phyloP scores from a whole-genome alignment of 495 filamentous ascomycete genomes.

The Gamarada debralockiae region DNA sequence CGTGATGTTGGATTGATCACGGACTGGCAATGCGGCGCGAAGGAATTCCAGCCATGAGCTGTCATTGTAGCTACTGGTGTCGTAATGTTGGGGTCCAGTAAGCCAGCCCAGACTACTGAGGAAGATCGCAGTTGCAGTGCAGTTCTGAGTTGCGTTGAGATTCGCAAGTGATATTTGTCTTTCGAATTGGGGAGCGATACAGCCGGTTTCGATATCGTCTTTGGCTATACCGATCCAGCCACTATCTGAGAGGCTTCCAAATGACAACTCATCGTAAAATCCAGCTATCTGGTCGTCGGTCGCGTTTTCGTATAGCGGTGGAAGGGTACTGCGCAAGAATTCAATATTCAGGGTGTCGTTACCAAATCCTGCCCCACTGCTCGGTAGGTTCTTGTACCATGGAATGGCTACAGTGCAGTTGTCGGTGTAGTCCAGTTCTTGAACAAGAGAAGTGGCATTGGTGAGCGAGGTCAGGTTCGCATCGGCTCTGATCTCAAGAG shows the following conservation, averaged over 20 bases:
- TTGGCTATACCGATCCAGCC: no score
- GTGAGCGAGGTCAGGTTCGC: neutral
- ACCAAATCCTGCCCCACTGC: neutral
- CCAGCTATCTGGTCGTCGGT: no score
- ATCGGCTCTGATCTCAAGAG: no score
- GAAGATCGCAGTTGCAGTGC: no score
- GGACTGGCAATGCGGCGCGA: neutral
- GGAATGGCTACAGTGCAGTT: constrained; percentile 1
- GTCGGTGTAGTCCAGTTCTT: neutral
- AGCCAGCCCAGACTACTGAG: constrained; percentile 8
- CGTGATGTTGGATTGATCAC: constrained; percentile 1
- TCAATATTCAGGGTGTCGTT: constrained; percentile 3
- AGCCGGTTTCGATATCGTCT: no score
- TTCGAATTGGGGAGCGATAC: no score
- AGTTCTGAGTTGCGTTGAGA: no score
- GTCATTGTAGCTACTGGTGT: constrained; percentile 1
- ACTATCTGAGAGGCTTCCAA: no score
- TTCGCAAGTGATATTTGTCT: no score
- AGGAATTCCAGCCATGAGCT: constrained; percentile 6
- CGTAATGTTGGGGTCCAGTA: constrained; percentile 1
- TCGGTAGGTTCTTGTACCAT: constrained; percentile 1
- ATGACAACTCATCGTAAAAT: no score
- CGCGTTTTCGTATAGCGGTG: constrained; percentile 1
- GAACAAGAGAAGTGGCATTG: constrained; percentile 1
- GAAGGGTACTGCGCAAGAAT: constrained; percentile 5